Percentiles rank a stretch among this genome's conserved stretches.
Conservation (phyloP, 371 early-diverging fungal species). For the Rhizopus sp. region DNA sequence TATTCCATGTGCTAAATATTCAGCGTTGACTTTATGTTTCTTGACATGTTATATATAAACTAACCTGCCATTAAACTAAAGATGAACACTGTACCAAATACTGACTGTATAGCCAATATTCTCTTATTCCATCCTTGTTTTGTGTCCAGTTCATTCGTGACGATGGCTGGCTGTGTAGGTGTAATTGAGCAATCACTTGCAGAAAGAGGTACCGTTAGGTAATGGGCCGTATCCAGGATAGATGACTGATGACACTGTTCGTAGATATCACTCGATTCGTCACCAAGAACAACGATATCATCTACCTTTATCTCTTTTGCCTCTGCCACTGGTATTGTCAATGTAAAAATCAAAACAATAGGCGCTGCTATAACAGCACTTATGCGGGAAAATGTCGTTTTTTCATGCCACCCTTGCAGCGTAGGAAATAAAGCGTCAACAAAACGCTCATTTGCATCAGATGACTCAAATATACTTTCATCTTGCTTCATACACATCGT, state of each 20-base stretch:
- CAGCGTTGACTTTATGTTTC: background rate
- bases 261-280: constrained; percentile 1
- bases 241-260: background rate
- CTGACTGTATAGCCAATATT: constrained; percentile 41
- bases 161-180: background rate
- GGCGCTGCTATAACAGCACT: constrained; percentile 58
- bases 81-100: constrained; percentile 39
- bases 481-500: background rate
- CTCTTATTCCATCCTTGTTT: constrained; percentile 45
- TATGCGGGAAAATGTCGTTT: constrained; percentile 46
- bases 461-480: background rate
- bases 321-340: constrained; percentile 67
- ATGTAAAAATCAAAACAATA: constrained; percentile 51
- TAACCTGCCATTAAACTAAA: constrained; percentile 36
- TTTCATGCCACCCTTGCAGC: constrained; percentile 50
- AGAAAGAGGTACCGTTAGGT: constrained; percentile 24
- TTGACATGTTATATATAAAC: background rate
- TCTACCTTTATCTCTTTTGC: constrained; percentile 37
- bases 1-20: constrained; percentile 27
- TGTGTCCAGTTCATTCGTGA: constrained; percentile 13
- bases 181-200: background rate
- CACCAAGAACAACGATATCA: constrained; percentile 29
- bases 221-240: constrained; percentile 1
- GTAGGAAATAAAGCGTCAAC: constrained; percentile 50
- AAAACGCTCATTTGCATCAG: background rate